Evolutionary conservation across 306 rosid genomes (phyloP).

Genomic region (Cicer pinnatifidum): DNA sequence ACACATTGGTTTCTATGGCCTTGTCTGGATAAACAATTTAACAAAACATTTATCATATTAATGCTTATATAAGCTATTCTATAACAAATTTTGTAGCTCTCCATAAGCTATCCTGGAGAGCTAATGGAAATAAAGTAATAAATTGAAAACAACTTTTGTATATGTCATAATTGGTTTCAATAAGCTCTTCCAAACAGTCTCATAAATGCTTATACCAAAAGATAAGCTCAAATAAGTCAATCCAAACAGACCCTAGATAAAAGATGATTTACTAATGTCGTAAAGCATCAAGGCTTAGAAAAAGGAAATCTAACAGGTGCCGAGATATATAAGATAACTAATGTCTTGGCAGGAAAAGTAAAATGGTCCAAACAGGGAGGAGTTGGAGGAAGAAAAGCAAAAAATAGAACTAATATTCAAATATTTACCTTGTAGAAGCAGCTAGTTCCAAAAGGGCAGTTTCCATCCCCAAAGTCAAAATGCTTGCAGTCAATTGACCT

Average conservation of each 20-base stretch:
- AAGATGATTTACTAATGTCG: conserved; percentile 28
- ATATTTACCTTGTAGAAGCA: conserved; percentile 92
- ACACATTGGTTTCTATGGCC: conserved; percentile 6
- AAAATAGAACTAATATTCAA: conserved; percentile 12
- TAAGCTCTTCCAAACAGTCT: too few relatives aligned
- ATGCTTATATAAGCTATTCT: too few relatives aligned
- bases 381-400: not conserved
- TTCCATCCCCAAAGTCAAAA: conserved; percentile 94
- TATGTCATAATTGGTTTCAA: too few relatives aligned
- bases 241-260: not conserved
- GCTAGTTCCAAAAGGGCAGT: conserved; percentile 94
- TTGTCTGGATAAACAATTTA: too few relatives aligned
- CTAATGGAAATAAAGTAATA: too few relatives aligned
- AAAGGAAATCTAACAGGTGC: not conserved
- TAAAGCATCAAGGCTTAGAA: conserved; percentile 11
- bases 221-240: too few relatives aligned
- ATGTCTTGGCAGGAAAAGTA: conserved; percentile 1
- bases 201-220: too few relatives aligned
- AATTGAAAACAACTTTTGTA: too few relatives aligned
- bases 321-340: conserved; percentile 17
- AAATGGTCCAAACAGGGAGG: conserved; percentile 11
- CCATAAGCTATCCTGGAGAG: too few relatives aligned
- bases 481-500: conserved; percentile 99
- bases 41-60: too few relatives aligned
- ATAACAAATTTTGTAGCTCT: too few relatives aligned